These are phyloP conservation scores for Mortierella sp. DNA, from an alignment of 371 early-diverging fungal genomes.

Conservation along the genomic window DNA sequence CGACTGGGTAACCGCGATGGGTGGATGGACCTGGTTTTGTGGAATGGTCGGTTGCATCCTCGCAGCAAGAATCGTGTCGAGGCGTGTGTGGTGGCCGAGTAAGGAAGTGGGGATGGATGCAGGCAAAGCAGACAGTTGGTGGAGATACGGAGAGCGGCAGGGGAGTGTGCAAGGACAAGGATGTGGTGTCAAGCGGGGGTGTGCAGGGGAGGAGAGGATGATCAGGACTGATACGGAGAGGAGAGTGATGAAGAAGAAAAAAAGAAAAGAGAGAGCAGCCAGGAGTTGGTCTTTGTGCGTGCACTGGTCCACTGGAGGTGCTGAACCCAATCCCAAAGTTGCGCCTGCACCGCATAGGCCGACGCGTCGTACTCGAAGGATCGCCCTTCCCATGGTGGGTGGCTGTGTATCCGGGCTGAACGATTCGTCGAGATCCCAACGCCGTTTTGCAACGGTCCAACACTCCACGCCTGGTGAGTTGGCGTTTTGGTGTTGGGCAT, in stretches of 20 bases:
- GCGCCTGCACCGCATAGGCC: too few relatives aligned
- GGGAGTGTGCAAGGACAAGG: not conserved
- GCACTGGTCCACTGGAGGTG: too few relatives aligned
- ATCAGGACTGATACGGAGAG: not conserved
- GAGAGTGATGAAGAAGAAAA: not conserved
- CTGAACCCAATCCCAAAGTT: too few relatives aligned
- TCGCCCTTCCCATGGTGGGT: too few relatives aligned
- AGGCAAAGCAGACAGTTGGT: not conserved
- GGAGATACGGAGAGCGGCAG: not conserved
- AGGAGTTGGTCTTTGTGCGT: too few relatives aligned
- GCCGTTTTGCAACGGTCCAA: too few relatives aligned
- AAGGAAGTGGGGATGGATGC: not conserved
- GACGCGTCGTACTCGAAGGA: too few relatives aligned
- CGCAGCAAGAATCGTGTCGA: not conserved
- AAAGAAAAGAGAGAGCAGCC: not conserved
- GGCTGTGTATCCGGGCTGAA: too few relatives aligned
- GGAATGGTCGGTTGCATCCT: conserved; percentile 16
- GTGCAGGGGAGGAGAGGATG: not conserved
- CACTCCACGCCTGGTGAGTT: too few relatives aligned
- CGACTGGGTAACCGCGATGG: not conserved
- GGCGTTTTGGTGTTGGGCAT: too few relatives aligned
- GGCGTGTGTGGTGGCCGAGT: not conserved
- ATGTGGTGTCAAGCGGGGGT: not conserved
- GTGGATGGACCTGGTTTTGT: conserved; percentile 5
- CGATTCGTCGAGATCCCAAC: too few relatives aligned